Evolutionary conservation across 148 eudicot species (phyloP).

Genomic region (Fagopyrum homotropicum): DNA sequence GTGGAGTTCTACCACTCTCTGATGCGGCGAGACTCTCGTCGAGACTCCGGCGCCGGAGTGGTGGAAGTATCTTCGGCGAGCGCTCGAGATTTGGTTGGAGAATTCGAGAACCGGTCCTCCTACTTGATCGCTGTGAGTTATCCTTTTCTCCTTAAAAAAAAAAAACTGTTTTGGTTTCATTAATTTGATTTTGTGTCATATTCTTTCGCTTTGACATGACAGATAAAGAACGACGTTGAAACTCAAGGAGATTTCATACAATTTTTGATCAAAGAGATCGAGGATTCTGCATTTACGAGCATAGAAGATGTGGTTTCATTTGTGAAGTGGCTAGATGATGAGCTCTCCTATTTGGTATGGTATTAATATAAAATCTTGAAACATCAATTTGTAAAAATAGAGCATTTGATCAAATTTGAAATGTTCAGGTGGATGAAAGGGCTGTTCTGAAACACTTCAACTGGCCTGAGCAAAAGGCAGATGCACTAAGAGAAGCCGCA

Average conservation of each 20-base stretch:
- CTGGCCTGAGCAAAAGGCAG: slow-evolving; percentile 97
- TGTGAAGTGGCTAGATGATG: slow-evolving; percentile 97
- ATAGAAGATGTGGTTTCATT: slow-evolving; percentile 85
- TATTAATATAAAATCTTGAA: neutral
- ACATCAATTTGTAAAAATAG: neutral
- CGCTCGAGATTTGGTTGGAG: slow-evolving; percentile 75
- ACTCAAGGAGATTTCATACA: slow-evolving; percentile 87
- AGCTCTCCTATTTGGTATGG: slow-evolving; percentile 76
- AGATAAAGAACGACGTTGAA: slow-evolving; percentile 89
- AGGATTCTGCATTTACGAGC: slow-evolving; percentile 60
- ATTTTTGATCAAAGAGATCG: slow-evolving; percentile 72
- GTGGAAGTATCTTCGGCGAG: slow-evolving; percentile 31
- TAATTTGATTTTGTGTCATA: neutral
- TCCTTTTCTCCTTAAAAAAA: neutral
- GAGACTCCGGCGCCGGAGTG: slow-evolving; percentile 46
- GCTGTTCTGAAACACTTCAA: slow-evolving; percentile 90
- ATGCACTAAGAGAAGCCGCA: slow-evolving; percentile 91
- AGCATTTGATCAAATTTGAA: neutral
- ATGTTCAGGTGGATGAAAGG: slow-evolving; percentile 55
- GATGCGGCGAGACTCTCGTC: slow-evolving; percentile 77
- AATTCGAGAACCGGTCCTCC: slow-evolving; percentile 79
- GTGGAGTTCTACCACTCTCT: slow-evolving; percentile 87
- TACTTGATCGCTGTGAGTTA: slow-evolving; percentile 72
- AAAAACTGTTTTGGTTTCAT: neutral
- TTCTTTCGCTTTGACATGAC: slow-evolving; percentile 9